Base-by-base conservation (phyloP, 257 asterid species). In the Eustoma russellianum region DNA sequence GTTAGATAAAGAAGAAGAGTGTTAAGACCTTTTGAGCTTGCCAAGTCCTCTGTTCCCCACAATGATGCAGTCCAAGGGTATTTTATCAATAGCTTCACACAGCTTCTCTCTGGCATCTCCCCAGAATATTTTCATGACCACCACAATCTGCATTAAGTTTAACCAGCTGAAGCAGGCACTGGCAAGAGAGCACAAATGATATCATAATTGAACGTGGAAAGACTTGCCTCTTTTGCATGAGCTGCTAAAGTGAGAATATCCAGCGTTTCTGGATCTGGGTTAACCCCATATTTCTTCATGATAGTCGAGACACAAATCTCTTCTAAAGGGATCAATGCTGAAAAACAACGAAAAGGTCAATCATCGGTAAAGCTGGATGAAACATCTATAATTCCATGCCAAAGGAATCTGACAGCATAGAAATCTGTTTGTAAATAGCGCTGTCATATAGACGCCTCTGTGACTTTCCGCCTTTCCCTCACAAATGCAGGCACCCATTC, bases 31-130 rank as follows among this genome's bases (percentile, higher is more conserved):
- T 72, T 86, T 79, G 81, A 90, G 50, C 60, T 69, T 69, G 73
- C 97, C 97, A 56, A 90, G 96, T 13, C 96, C 97, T 68, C 97
- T 70, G 66, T 90, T 90, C 48, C 97, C 96, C 5, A 90, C 55
- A 52, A 86, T 85, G 18, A 90, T 56, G 63, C 80, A 83, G 73
- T 82, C 86, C 2, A 90, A 74, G 45, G 94, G 95, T 66, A 82
- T 73, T 16, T 54, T 67, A 10, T 83, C 94, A 5, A 86, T 60
- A 1, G 93, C 65, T 63, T 73, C 86, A 19, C 94, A 86, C 55
- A 90, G 12, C 77, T 86, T 86, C 68, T 86, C 97, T 0, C 97
- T 83, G 50, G 97, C 77, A 78, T 90, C 97, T 2, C 96, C 97
- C 94, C 93, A 90, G 66, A 48, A 83, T 56, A 90, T 77, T 68